A percentile compares a stretch with the other conserved stretches of the same genome.
Conservation (phyloP, 805 yeast genomes). For the Myxozyma neotropica region DNA sequence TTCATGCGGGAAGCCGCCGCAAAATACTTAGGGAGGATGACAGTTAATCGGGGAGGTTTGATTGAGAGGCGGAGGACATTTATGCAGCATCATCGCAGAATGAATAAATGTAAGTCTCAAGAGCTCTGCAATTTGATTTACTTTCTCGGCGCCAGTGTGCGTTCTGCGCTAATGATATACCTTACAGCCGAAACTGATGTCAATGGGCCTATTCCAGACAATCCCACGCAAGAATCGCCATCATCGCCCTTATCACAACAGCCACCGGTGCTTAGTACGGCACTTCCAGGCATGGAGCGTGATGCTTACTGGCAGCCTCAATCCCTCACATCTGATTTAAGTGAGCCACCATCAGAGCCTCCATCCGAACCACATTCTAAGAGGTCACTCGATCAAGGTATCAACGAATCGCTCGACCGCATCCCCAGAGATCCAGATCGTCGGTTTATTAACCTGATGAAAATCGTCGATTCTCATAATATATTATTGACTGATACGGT, state of each 20-base stretch:
- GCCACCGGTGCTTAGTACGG: not conserved
- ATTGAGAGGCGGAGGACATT: not conserved
- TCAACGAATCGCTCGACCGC: not conserved
- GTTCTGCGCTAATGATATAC: not conserved
- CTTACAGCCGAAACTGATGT: not conserved
- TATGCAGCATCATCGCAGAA: not conserved
- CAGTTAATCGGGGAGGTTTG: not conserved
- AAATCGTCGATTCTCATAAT: conserved; percentile 15
- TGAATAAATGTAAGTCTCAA: conserved; percentile 3
- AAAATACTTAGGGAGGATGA: not conserved
- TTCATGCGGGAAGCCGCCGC: conserved; percentile 12
- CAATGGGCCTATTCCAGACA: not conserved
- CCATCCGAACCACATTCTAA: not conserved
- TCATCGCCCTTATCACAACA: not conserved
- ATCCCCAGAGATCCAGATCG: conserved; percentile 23
- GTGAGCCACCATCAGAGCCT: not conserved
- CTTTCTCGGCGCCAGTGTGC: too few species aligned
- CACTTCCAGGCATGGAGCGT: not conserved
- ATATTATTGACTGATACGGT: conserved; percentile 12
- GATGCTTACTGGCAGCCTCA: conserved; percentile 5
- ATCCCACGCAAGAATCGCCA: not conserved
- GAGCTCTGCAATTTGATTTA: too few species aligned
- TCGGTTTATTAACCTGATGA: conserved; percentile 6
- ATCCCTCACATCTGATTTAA: not conserved
- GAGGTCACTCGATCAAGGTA: not conserved